These are phyloP conservation scores for Ceratobasidium sp. DNA, from an alignment of 1,284 basidiomycete species.

Conservation along the genomic window DNA sequence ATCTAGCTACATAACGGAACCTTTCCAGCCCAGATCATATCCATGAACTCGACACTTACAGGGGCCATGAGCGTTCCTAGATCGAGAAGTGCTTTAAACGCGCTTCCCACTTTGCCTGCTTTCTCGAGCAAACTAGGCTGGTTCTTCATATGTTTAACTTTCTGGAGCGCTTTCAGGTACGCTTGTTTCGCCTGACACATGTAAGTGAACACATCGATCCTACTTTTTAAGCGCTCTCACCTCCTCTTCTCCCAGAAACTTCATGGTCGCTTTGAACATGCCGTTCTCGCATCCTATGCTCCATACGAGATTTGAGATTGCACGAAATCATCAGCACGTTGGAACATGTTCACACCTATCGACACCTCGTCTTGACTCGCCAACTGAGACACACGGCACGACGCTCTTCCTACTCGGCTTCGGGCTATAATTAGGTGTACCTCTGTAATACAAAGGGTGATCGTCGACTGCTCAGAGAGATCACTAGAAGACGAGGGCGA, in stretches of 20 bases:
- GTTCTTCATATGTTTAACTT: background rate
- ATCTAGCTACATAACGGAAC: background rate
- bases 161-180: background rate
- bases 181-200: background rate
- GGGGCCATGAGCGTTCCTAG: background rate
- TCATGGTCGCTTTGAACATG: background rate
- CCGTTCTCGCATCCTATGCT: background rate
- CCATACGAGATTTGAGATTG: background rate
- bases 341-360: background rate
- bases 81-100: background rate
- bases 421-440: background rate
- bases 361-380: background rate
- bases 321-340: too few relatives aligned
- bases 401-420: background rate
- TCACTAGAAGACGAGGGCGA: background rate
- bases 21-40: too few relatives aligned
- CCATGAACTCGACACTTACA: background rate
- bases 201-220: background rate
- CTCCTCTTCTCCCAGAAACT: background rate
- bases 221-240: background rate
- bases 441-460: constrained; percentile 13
- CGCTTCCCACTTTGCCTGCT: background rate
- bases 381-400: background rate
- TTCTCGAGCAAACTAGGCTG: background rate
- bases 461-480: background rate